Base-by-base conservation (phyloP, 2,329 filamentous ascomycete genomes). In the Sporothrix humicola region DNA sequence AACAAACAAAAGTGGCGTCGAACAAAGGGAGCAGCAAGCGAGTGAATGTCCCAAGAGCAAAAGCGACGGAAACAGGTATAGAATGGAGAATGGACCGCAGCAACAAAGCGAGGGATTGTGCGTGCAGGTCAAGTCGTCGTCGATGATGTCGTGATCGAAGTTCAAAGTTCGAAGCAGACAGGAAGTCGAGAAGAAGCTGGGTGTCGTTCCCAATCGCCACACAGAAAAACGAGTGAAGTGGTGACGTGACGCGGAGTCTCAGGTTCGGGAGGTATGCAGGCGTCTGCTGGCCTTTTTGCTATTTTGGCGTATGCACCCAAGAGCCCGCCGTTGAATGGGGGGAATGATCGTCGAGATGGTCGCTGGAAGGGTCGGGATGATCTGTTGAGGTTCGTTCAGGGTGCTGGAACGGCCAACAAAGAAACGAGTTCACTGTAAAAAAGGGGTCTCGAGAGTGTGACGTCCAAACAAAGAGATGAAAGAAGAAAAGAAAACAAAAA, bases 11-110 rank as follows among this genome's bases (percentile, higher is more conserved):
- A 54, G 56, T 23, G 26, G 15, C 48, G 70, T 65, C 31, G 15
- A 63, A 72, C 48, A 72, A 68, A 72, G 71, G 31, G 61, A 66
- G 48, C 20, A 54, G 37, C 71, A 50, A 66, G 71, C 59, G 71
- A 66, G 20, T 46, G 71, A 26, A 8, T 46, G 59, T 61, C 46
- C 31, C 31, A 37, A 37, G 7, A 37, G 31, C 58, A 54, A 72
- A 37, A 6, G 13, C 58, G 42, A 61, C 54, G 69, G 69, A 71
- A 59, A 42, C 54, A 68, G 65, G 61, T 5, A 15, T 7, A 23
- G 42, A 44, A n/a, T 44, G 13, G 26, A 52, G 46, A 15, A n/a
- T 10, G 3, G 31, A 26, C 50, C 37, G 31, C 31, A 31, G 52
- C 37, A 70, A 61, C 69, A 71, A 71, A 63, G 23, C 26, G 52